Conservation (phyloP, 2,329 filamentous ascomycete species). For the Neocatenulostroma microsporum region DNA sequence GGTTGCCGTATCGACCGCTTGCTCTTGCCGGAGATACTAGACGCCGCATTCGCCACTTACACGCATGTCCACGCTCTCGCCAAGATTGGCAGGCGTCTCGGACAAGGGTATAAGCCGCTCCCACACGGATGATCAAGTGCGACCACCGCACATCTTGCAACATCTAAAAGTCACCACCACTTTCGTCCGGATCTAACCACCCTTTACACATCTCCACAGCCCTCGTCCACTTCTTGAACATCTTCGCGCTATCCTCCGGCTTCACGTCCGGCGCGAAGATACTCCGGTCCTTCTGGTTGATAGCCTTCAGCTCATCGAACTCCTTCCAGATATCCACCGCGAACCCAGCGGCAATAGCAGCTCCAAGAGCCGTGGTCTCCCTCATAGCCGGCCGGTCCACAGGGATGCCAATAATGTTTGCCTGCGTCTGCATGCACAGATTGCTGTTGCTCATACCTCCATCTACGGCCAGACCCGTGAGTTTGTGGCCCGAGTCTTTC, state of each 20-base stretch:
- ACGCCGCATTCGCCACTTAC: background rate
- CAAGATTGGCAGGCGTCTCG: conserved; percentile 1
- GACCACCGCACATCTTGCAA: background rate
- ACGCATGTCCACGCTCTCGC: background rate
- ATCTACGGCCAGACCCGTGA: conserved; percentile 72
- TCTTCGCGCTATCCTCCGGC: conserved; percentile 47
- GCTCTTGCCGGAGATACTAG: too few relatives aligned
- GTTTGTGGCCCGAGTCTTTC: conserved; percentile 67
- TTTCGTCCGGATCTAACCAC: conserved; percentile 48
- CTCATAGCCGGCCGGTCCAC: conserved; percentile 81
- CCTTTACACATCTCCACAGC: conserved; percentile 73
- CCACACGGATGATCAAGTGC: background rate
- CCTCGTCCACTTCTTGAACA: conserved; percentile 66
- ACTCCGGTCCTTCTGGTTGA: conserved; percentile 62
- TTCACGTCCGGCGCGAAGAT: conserved; percentile 62
- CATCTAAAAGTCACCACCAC: conserved; percentile 6
- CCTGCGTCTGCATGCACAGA: conserved; percentile 85
- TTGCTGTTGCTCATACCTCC: conserved; percentile 85
- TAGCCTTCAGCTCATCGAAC: conserved; percentile 63
- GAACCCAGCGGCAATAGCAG: conserved; percentile 82
- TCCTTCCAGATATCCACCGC: conserved; percentile 71
- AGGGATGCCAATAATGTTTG: conserved; percentile 74
- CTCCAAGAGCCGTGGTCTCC: conserved; percentile 81
- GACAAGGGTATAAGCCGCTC: too few relatives aligned
- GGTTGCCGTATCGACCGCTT: too few relatives aligned